Evolutionary conservation across 208 protist genomes (phyloP), one percentile per base, ranked within the genome.

Genomic region (Trypanosoma caninum): DNA sequence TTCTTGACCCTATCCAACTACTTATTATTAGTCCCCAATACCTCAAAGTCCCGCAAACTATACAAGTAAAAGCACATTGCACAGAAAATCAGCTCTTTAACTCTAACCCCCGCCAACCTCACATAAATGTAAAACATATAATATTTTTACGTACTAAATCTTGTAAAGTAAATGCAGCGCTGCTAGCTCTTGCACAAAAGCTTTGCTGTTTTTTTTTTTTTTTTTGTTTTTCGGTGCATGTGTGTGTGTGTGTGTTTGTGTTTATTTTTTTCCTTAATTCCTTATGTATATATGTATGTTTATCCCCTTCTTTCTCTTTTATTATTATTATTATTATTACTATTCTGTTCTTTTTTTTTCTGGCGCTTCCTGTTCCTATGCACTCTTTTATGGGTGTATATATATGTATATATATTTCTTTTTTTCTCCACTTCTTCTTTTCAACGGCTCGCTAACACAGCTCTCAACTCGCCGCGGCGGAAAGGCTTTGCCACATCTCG

Each of bases 401-500:
- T n/a, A 38, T 38, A 38, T n/a, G 34, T 13, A 38, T 38, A 38
- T 7, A 38, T 38, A 13, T 14, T 14, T 7, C 7, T 14, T 38
- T 38, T 13, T 33, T 25, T n/a, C 22, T 27, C 47, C 31, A 14
- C n/a, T 53, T 31, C 27, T 53, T 53, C 31, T 16, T 18, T 20
- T 11, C 41, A 8, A 9, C 7, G 41, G 20, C 14, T 46, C 20
- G 11, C 18, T 11, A 9, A 9, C 41, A 23, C 20, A 8, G 1
- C 3, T 10, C 20, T 68, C 44, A 69, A 45, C 57, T 63, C 1
- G 9, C 38, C 11, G 55, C 2, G 23, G 35, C 2, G 27, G 47
- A 64, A 33, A 82, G 66, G 60, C 73, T 73, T 45, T 89, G 72
- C 72, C 76, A 87, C 16, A 87, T 35, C 27, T 73, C 79, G 27